Evolutionary conservation across 352 stramenopile species (phyloP), one percentile per base, ranked within the genome.

Genomic region (Blastocystis sp.): DNA sequence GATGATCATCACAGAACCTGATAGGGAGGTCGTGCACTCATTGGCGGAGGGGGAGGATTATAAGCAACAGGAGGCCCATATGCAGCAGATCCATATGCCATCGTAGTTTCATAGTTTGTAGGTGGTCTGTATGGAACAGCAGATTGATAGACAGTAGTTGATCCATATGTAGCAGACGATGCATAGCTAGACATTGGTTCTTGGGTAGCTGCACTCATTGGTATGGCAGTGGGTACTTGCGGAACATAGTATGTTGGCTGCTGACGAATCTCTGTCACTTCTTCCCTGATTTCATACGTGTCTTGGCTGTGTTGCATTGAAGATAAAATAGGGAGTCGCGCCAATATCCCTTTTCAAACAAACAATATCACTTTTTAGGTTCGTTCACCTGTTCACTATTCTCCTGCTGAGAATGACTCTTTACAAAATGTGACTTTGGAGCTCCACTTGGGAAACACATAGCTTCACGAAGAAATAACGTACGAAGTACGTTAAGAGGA

Each of bases 261-360:
- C n/a, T 64, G 47, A n/a, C 41, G 13, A 24, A 81, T 65, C 24
- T 64, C 24, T 30, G 39, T 81, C 47, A 64, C 37, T 24, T 81
- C 70, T 41, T 81, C 43, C 11, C 45, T 64, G 11, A 79, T 79
- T 79, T 79, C 68, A 59, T 56, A 62, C n/a, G 59, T 45, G 55
- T 79, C 68, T 34, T 34, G 30, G 30, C 30, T 34, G 30, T 34
- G 30, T 34, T 34, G 30, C 30, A 34, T 34, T 34, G 54, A 63
- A 63, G 54, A 24, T 20, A 63, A 63, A 20, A 63, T 63, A 63
- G 24, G 1, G 24, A 24, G 54, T 63, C 1, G 24, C 20, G 1
- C 0, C 20, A 20, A 24, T 20, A 24, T 24, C 24, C 54, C 54
- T 24, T 70, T 37, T 45, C 24, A 18, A 70, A 45, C 24, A 37